These are phyloP conservation scores for Fusarium napiforme DNA, from an alignment of 2,329 filamentous ascomycete genomes.

Conservation along the genomic window DNA sequence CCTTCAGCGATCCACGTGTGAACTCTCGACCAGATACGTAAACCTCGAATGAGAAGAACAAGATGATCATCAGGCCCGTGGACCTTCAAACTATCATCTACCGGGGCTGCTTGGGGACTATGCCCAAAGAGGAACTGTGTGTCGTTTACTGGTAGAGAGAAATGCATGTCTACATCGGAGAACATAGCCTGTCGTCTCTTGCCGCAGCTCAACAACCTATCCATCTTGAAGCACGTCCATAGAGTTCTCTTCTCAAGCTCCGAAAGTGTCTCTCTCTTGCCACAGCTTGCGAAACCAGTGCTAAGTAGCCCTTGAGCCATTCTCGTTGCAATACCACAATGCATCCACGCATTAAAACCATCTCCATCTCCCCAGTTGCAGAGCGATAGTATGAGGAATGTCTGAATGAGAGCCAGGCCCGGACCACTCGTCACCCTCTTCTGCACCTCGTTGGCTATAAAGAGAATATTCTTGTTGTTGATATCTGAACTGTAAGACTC, in stretches of 20 bases:
- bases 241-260: slow-evolving; percentile 39
- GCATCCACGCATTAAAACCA: slow-evolving; percentile 45
- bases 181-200: slow-evolving; percentile 41
- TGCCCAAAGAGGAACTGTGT: slow-evolving; percentile 35
- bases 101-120: neutral
- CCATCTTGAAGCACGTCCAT: slow-evolving; percentile 43
- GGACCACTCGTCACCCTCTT: slow-evolving; percentile 27
- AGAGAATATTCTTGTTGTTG: neutral
- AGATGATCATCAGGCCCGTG: slow-evolving; percentile 31
- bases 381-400: slow-evolving; percentile 34
- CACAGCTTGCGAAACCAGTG: slow-evolving; percentile 27
- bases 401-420: slow-evolving; percentile 32
- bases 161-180: slow-evolving; percentile 24
- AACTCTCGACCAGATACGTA: slow-evolving; percentile 40
- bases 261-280: slow-evolving; percentile 17
- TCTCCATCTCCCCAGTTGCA: slow-evolving; percentile 44
- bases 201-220: slow-evolving; percentile 38
- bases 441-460: slow-evolving; percentile 29
- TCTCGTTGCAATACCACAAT: slow-evolving; percentile 37
- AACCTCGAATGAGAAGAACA: slow-evolving; percentile 27
- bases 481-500: neutral
- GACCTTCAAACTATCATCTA: neutral
- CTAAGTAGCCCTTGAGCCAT: slow-evolving; percentile 42
- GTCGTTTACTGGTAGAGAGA: slow-evolving; percentile 31
- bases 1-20: slow-evolving; percentile 42